Conservation (phyloP, 192 early-diverging fungal species). For the Geosiphon pyriformis region DNA sequence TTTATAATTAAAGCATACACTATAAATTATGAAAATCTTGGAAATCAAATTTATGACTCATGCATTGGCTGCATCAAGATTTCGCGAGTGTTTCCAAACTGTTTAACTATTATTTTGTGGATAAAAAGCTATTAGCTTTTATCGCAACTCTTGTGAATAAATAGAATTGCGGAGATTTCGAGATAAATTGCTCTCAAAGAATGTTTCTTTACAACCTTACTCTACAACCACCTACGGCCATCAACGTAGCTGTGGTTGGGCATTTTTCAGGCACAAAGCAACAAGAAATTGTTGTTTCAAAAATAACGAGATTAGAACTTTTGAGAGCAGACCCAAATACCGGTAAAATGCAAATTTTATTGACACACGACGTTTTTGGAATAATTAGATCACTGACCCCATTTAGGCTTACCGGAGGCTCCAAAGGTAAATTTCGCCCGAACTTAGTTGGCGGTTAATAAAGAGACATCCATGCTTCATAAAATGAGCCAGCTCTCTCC, state of each 20-base stretch:
- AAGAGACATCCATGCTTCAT: too few relatives aligned
- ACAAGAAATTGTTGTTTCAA: slow-evolving; percentile 84
- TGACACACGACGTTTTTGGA: slow-evolving; percentile 80
- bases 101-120: too few relatives aligned
- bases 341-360: slow-evolving; percentile 70
- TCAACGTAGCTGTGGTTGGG: slow-evolving; percentile 75
- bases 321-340: slow-evolving; percentile 69
- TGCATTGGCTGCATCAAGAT: too few relatives aligned
- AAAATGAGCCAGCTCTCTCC: too few relatives aligned
- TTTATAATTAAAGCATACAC: too few relatives aligned
- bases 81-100: too few relatives aligned
- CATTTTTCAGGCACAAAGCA: slow-evolving; percentile 89
- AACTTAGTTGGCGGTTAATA: background rate
- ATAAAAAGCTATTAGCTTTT: too few relatives aligned
- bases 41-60: too few relatives aligned
- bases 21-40: too few relatives aligned
- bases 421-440: slow-evolving; percentile 58
- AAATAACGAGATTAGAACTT: slow-evolving; percentile 73
- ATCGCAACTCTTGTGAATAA: too few relatives aligned
- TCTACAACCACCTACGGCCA: slow-evolving; percentile 73
- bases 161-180: too few relatives aligned
- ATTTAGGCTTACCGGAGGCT: slow-evolving; percentile 84
- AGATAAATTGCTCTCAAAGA: too few relatives aligned
- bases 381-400: slow-evolving; percentile 73
- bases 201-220: slow-evolving; percentile 90